phyloP scores from a whole-genome alignment of 192 early-diverging fungal genomes.

The Backusella psychrophila region DNA sequence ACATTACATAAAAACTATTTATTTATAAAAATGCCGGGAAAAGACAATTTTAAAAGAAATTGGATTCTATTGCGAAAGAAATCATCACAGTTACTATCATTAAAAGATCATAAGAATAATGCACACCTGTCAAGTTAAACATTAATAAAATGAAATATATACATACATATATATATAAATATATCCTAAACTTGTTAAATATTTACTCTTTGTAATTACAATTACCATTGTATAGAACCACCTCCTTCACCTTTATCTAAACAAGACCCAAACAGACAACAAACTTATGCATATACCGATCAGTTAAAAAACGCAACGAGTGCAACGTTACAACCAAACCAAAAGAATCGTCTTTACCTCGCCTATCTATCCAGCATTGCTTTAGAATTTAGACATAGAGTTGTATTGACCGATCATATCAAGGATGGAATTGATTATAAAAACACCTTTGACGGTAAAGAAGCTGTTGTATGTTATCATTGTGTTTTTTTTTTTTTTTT shows the following conservation, averaged over 20 bases:
- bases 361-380: slow-evolving; percentile 75
- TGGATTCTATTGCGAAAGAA: background rate
- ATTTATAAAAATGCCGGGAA: background rate
- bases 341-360: slow-evolving; percentile 52
- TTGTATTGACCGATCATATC: slow-evolving; percentile 59
- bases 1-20: background rate
- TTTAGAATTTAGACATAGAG: slow-evolving; percentile 58
- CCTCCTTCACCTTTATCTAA: background rate
- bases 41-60: slow-evolving; percentile 3
- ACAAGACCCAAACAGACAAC: background rate
- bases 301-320: background rate
- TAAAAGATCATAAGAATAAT: background rate
- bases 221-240: background rate
- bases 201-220: background rate
- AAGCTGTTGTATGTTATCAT: slow-evolving; percentile 71
- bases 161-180: no score
- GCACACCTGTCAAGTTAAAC: background rate
- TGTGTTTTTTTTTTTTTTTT: background rate
- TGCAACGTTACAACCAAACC: background rate
- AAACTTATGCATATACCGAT: background rate
- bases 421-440: slow-evolving; percentile 83
- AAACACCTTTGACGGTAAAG: slow-evolving; percentile 81
- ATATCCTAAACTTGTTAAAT: background rate
- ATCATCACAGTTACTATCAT: background rate
- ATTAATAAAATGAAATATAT: background rate